Conservation (phyloP, 192 early-diverging fungal genomes). For the Neocallimastix lanati region DNA sequence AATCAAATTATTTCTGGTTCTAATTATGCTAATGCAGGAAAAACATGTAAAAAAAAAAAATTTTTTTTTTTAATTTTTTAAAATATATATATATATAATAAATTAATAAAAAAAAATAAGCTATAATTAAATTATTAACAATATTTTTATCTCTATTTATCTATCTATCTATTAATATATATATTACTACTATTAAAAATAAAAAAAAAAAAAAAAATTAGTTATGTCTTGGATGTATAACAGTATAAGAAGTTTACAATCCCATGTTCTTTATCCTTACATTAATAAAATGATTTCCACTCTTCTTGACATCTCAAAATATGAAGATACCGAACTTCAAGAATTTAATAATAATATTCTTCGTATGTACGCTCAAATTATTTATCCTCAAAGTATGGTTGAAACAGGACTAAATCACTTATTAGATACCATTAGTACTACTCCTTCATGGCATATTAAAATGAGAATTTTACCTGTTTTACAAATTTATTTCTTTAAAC, state of each 20-base stretch:
- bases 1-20: conserved; percentile 15
- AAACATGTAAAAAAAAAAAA: conserved; percentile 44
- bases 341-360: not conserved
- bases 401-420: not conserved
- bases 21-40: conserved; percentile 55
- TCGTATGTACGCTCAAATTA: not conserved
- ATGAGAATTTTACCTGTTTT: conserved; percentile 61
- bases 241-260: not conserved
- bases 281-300: not conserved
- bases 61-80: too few species aligned
- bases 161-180: too few species aligned
- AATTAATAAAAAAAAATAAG: too few species aligned
- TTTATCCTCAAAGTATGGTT: not conserved
- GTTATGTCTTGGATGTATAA: not conserved
- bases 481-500: conserved; percentile 73
- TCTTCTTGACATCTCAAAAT: not conserved
- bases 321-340: not conserved
- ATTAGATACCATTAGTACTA: not conserved
- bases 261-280: not conserved
- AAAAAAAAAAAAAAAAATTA: not conserved
- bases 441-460: conserved; percentile 54
- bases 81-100: too few species aligned
- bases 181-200: too few species aligned
- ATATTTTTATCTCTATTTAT: too few species aligned
- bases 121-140: too few species aligned